Percentiles rank a stretch among this genome's conserved stretches.
Conservation (phyloP, 2,329 filamentous ascomycete species). For the Penicillium sclerotiorum region DNA sequence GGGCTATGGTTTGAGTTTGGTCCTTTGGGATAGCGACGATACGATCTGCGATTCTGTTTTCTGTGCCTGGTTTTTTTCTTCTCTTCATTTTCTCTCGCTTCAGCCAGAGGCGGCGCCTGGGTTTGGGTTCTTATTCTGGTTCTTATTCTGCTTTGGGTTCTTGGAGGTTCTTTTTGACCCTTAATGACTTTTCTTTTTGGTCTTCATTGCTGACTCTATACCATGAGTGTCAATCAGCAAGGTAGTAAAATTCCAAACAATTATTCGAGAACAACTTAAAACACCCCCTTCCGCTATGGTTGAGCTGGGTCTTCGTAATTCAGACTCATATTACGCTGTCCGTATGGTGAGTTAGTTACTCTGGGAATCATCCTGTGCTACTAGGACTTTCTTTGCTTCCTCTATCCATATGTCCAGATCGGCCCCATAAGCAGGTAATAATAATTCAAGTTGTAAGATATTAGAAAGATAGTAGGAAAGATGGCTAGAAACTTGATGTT, state of each 20-base stretch:
- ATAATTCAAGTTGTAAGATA: no score
- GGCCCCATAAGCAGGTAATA: no score
- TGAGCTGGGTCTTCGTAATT: no score
- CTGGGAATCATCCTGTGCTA: no score
- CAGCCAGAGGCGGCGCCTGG: constrained; percentile 26
- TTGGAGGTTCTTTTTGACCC: constrained; percentile 4
- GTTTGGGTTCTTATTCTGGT: constrained; percentile 17
- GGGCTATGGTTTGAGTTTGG: constrained; percentile 16
- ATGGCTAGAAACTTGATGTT: no score
- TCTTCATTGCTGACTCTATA: constrained; percentile 12
- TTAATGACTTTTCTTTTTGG: constrained; percentile 11
- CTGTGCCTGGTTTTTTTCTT: constrained; percentile 20
- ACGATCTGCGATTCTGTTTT: constrained; percentile 22
- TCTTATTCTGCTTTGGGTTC: constrained; percentile 7
- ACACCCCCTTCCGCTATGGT: no score
- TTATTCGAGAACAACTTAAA: no score
- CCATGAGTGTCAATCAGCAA: constrained; percentile 11
- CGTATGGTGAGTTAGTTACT: no score
- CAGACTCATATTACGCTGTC: no score
- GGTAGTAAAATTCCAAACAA: constrained; percentile 11
- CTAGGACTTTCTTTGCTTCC: no score
- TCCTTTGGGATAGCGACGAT: constrained; percentile 26
- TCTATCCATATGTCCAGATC: no score
- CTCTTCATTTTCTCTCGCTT: constrained; percentile 28
- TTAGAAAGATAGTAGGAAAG: no score